Evolutionary conservation across 2,329 filamentous ascomycete species (phyloP), one percentile per base, ranked within the genome.

Genomic region (Aspergillus ochraceoroseus): DNA sequence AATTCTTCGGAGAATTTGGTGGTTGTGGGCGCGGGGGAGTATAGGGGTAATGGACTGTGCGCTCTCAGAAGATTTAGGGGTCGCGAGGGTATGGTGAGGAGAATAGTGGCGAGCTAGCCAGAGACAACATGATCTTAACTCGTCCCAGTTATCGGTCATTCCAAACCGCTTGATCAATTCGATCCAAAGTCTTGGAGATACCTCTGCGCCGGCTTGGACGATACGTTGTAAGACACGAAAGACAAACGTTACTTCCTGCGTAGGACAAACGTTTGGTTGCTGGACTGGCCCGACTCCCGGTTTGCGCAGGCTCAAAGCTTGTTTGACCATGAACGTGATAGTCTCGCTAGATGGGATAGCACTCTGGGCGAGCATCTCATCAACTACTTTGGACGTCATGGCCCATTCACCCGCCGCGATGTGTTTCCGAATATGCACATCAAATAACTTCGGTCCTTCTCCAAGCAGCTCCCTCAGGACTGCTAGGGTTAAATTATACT

Each of bases 131-230:
- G 68, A 67, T 43, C 69, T 66, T 5, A 82, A 61, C 20, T 76
- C 72, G 9, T 70, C 54, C 53, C 77, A 70, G 11, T 70, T 66
- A 5, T 71, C 65, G 6, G 64, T 57, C 74, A 79, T 81, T 3
- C 79, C 80, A 31, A 77, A 70, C 18, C 79, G 71, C 31, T 75
- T 75, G 28, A 83, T 54, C 7, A 80, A 64, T 53, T 82, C 77
- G 32, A 64, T 59, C 80, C 80, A 84, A 11, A 65, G 53, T 17
- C 48, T 59, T 2, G 66, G 60, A 14, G 63, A 63, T 15, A 76
- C 62, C 40, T 61, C 48, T 39, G 62, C 61, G 12, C 69, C 70
- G 26, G 59, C 63, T 44, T 68, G 60, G 35, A 77, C 65, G 28
- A 75, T 63, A 32, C 63, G 61, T 39, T 74, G 67, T 20, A 74